Conservation (phyloP, 805 yeast genomes). For the Pichia heedii region DNA sequence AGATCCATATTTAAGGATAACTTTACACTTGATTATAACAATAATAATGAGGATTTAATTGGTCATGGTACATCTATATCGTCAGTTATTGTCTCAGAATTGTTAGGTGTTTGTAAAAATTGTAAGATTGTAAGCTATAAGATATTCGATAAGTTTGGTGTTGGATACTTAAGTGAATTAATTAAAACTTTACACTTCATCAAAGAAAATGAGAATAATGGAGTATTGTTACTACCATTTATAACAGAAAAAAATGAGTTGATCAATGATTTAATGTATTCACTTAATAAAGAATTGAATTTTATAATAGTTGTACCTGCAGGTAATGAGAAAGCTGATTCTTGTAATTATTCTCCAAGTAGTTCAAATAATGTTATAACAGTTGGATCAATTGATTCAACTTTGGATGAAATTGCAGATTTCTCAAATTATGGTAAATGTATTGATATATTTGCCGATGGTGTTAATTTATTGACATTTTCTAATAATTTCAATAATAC, state of each 20-base stretch:
- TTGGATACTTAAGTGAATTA: conserved; percentile 27
- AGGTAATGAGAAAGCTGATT: conserved; percentile 37
- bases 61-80: conserved; percentile 56
- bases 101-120: conserved; percentile 46
- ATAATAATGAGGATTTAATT: conserved; percentile 23
- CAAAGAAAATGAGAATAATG: conserved; percentile 6
- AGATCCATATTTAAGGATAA: conserved; percentile 18
- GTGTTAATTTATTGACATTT: conserved; percentile 36
- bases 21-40: background rate
- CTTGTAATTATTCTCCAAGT: conserved; percentile 41
- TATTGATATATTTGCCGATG: conserved; percentile 44
- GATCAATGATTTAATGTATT: conserved; percentile 36
- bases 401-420: conserved; percentile 26
- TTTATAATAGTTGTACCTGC: conserved; percentile 42
- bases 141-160: conserved; percentile 32
- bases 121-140: conserved; percentile 35
- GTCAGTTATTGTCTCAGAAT: conserved; percentile 41
- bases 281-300: conserved; percentile 30
- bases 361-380: conserved; percentile 33
- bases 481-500: conserved; percentile 23
- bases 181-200: conserved; percentile 23
- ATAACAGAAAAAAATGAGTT: conserved; percentile 29
- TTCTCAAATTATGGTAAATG: conserved; percentile 45
- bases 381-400: conserved; percentile 33
- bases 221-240: conserved; percentile 32